Base-by-base conservation (phyloP, 345 rosid species). In the Gossypium sturtianum region DNA sequence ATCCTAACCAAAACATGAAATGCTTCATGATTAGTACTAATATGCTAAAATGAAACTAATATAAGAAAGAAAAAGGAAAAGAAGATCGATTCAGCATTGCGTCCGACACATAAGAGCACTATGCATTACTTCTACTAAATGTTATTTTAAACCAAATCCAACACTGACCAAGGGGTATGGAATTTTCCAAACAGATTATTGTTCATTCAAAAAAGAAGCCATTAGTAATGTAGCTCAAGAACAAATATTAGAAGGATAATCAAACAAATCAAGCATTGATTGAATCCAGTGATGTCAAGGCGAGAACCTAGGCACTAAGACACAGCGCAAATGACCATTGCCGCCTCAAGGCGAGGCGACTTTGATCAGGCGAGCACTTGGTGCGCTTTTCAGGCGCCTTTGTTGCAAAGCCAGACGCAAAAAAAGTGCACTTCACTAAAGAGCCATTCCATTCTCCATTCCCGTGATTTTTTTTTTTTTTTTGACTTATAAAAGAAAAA, bases 31-130 rank as follows among this genome's bases (percentile, higher is more conserved):
- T 58, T 7, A 38, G 23, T 29, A 34, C 41, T 61, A 25, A 68
- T 49, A 11, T 41, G 19, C 56, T 72, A 38, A 66, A 72, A 11
- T 41, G 41, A 49, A 74, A 75, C 7, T 63, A 13, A 63, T 63
- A 63, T 63, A 63, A 38, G 7, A 63, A 17, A 29, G 6, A 16
- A 15, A 58, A 58, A 11, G 16, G 2, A 22, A 58, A 57, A 22
- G 29, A 59, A 59, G 38, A 25, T 16, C 2, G 25, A 63, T 64
- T 38, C 25, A 64, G 48, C 49, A 41, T 64, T 63, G 48, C 1
- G 0, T 17, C 48, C 7, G 4, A 17, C 67, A 17, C 12, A 12
- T 63, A 16, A 63, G 13, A 4, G 3, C 23, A n/a, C 22, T 38
- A 38, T 38, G 67, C 49, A 9, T 43, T 43, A 44, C 49, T 64